Percentiles rank a stretch among this genome's conserved stretches.
phyloP scores from a whole-genome alignment of 768 basidiomycete genomes.

The Rhizopogon vinicolor region DNA sequence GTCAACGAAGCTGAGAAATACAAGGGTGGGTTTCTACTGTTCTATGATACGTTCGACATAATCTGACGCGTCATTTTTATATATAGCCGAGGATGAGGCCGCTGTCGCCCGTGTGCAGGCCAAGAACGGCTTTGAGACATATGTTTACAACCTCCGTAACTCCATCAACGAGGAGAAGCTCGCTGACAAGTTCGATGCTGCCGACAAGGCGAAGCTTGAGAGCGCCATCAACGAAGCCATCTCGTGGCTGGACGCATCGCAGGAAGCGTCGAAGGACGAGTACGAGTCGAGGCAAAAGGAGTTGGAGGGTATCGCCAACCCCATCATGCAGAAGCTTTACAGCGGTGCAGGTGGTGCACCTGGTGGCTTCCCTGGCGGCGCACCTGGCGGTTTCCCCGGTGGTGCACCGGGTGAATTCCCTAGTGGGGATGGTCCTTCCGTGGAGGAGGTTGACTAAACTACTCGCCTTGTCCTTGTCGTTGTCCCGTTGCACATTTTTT shows the following conservation, averaged over 20 bases:
- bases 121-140: slow-evolving; percentile 94
- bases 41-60: neutral
- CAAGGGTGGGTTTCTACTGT: slow-evolving; percentile 48
- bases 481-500: slow-evolving; percentile 15
- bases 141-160: slow-evolving; percentile 93
- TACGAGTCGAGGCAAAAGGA: slow-evolving; percentile 93
- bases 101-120: slow-evolving; percentile 77
- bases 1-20: slow-evolving; percentile 91
- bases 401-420: slow-evolving; percentile 73
- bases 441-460: slow-evolving; percentile 84
- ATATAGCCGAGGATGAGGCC: slow-evolving; percentile 76
- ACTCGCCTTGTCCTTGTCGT: slow-evolving; percentile 3
- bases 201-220: slow-evolving; percentile 84
- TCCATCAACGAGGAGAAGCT: slow-evolving; percentile 83
- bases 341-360: slow-evolving; percentile 49
- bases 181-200: slow-evolving; percentile 80
- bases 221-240: slow-evolving; percentile 78
- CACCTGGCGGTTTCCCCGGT: slow-evolving; percentile 32
- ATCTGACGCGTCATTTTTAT: slow-evolving; percentile 8
- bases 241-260: slow-evolving; percentile 79
- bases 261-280: slow-evolving; percentile 92
- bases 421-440: slow-evolving; percentile 79
- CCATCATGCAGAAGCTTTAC: slow-evolving; percentile 74
- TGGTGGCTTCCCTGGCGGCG: slow-evolving; percentile 35
- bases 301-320: slow-evolving; percentile 78